phyloP scores from a whole-genome alignment of 345 rosid genomes.

The Salix viminalis region DNA sequence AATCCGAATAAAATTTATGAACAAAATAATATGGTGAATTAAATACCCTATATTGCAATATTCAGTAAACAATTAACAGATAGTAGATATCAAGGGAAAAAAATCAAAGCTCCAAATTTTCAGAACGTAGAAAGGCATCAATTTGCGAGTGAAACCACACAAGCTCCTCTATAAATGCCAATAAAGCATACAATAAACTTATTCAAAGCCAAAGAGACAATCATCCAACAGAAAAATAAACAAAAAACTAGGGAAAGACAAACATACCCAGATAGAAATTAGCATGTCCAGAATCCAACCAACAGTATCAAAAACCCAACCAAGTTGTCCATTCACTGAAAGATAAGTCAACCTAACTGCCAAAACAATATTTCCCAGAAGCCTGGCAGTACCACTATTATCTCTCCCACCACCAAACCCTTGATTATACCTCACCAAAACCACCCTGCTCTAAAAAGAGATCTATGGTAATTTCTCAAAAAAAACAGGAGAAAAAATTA shows the following conservation, averaged over 20 bases:
- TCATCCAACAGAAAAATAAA: background rate
- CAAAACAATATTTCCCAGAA: constrained; percentile 74
- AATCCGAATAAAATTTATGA: background rate
- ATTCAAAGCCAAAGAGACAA: background rate
- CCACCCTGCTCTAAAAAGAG: constrained; percentile 25
- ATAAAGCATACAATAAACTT: background rate
- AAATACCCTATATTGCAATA: background rate
- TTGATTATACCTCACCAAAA: constrained; percentile 56
- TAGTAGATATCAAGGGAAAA: background rate
- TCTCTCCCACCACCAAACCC: constrained; percentile 57
- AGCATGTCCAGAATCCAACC: constrained; percentile 26
- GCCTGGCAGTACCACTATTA: constrained; percentile 49
- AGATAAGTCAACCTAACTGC: constrained; percentile 69
- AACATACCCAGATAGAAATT: constrained; percentile 56
- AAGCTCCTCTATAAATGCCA: background rate
- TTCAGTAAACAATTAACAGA: background rate
- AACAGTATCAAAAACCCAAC: constrained; percentile 63
- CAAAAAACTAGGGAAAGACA: background rate
- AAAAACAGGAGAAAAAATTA: no score
- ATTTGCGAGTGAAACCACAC: background rate
- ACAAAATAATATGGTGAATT: background rate
- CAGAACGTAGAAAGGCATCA: background rate
- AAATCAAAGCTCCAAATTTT: background rate
- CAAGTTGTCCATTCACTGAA: constrained; percentile 59
- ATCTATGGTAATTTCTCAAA: no score